phyloP scores from a whole-genome alignment of 768 basidiomycete species.

The Pleurotus cornucopiae region DNA sequence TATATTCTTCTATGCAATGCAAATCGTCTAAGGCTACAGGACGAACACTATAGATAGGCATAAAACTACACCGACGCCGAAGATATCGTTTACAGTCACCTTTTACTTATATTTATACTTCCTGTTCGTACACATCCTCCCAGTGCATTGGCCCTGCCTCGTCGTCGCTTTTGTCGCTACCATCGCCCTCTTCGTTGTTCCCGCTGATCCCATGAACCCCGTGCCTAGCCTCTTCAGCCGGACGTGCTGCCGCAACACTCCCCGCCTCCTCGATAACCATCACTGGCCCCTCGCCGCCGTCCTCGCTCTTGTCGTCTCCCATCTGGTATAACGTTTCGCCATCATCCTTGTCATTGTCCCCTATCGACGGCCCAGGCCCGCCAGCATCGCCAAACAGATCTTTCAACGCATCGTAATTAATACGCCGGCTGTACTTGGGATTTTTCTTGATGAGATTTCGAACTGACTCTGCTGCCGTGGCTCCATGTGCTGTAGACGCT shows the following conservation, averaged over 20 bases:
- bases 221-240: slow-evolving; percentile 16
- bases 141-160: slow-evolving; percentile 33
- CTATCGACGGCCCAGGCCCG: slow-evolving; percentile 18
- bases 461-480: slow-evolving; percentile 74
- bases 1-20: not conserved
- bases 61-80: not conserved
- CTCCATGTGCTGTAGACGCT: slow-evolving; percentile 63
- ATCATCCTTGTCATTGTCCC: slow-evolving; percentile 37
- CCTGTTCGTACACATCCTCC: slow-evolving; percentile 67
- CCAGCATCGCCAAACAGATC: slow-evolving; percentile 61
- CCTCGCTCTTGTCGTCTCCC: slow-evolving; percentile 37
- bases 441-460: slow-evolving; percentile 80
- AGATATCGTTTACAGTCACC: not conserved
- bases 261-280: slow-evolving; percentile 44
- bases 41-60: not conserved
- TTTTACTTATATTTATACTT: slow-evolving; percentile 35
- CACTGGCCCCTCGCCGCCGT: slow-evolving; percentile 21
- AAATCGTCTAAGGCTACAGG: not conserved
- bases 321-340: slow-evolving; percentile 34
- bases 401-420: slow-evolving; percentile 90
- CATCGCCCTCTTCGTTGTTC: slow-evolving; percentile 38
- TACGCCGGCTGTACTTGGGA: slow-evolving; percentile 84
- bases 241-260: slow-evolving; percentile 30
- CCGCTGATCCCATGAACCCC: slow-evolving; percentile 15
- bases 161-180: slow-evolving; percentile 50